A percentile compares a stretch with the other conserved stretches of the same genome.
These are phyloP conservation scores for Saccharomyces hybrid DNA, from an alignment of 1,139 yeast species.

Conservation along the genomic window DNA sequence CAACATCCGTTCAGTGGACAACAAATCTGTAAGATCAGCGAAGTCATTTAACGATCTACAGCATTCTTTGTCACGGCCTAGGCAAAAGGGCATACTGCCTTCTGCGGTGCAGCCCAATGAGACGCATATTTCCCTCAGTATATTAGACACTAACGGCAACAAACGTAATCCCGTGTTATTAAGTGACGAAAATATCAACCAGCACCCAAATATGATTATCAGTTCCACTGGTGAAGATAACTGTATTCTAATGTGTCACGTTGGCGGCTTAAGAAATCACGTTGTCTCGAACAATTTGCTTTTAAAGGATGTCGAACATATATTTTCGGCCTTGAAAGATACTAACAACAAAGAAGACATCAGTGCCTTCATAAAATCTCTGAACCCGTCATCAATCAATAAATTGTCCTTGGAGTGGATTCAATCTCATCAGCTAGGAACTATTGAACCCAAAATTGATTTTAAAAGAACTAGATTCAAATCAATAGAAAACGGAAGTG, in stretches of 20 bases:
- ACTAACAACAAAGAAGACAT: conserved; percentile 15
- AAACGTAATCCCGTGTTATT: not conserved
- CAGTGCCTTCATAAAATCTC: conserved; percentile 12
- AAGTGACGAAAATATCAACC: conserved; percentile 11
- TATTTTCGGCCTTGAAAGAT: conserved; percentile 14
- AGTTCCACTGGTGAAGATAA: conserved; percentile 9
- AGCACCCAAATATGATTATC: conserved; percentile 20
- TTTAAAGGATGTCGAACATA: conserved; percentile 1
- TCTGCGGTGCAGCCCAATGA: conserved; percentile 1
- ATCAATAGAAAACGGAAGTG: conserved; percentile 9
- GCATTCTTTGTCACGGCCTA: conserved; percentile 6
- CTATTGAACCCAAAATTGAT: conserved; percentile 36
- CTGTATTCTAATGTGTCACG: conserved; percentile 27
- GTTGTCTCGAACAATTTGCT: conserved; percentile 19
- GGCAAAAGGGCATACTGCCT: not conserved
- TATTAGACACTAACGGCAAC: not conserved
- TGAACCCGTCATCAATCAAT: conserved; percentile 33
- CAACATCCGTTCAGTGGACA: not conserved
- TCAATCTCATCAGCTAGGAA: conserved; percentile 38
- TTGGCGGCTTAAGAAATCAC: conserved; percentile 31
- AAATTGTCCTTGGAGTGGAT: conserved; percentile 47
- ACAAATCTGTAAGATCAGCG: not conserved
- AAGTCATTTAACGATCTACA: conserved; percentile 14
- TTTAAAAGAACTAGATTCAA: conserved; percentile 45
- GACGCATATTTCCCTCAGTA: not conserved